Evolutionary conservation across 1,284 basidiomycete species (phyloP), one percentile per base, ranked within the genome.

Genomic region (Ceratobasidium sp.): DNA sequence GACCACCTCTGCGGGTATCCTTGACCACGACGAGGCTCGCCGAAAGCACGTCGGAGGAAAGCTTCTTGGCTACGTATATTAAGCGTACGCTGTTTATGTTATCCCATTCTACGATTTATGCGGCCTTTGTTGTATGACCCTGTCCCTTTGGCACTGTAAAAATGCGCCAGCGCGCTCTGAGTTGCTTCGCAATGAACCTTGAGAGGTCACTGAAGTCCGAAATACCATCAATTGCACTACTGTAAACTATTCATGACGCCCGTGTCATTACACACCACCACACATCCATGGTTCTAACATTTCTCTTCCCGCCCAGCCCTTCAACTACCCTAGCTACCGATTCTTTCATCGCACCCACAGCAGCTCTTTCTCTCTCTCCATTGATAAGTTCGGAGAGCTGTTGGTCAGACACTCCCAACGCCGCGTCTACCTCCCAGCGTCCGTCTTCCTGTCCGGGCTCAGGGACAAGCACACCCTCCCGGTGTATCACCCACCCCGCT

Each of bases 21-120:
- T 99, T 84, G 97, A 99, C 87, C 98, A 99, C 86, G 96, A 98
- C 85, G 97, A 99, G 89, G 98, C 98, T 74, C 92, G 97, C 87
- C 92, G 97, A 83, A 99, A 99, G 89, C 97, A 99, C 87, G 92
- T 96, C 76, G 96, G 95, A 85, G 95, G 95, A 78, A 97, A 97
- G 87, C 87, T 95, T 76, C 84, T 95, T 75, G 93, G 93, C 78
- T 95, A 94, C 82, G 91, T 93, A 75, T 95, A 94, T 85, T 94
- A 81, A 75, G 53, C 47, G 62, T 74, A 54, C 41, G 29, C 29
- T 59, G 36, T 67, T 67, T 72, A 74, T 74, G 73, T 2, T 44
- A 74, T 74, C 9, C 51, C 24, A 36, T 64, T 65, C 47, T 45
- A 74, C 41, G 31, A 47, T 22, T 31, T 50, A 53, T 57, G 66